Percentiles rank a stretch among this genome's conserved stretches.
Conservation (phyloP, 2,329 filamentous ascomycete genomes). For the Cadophora malorum region DNA sequence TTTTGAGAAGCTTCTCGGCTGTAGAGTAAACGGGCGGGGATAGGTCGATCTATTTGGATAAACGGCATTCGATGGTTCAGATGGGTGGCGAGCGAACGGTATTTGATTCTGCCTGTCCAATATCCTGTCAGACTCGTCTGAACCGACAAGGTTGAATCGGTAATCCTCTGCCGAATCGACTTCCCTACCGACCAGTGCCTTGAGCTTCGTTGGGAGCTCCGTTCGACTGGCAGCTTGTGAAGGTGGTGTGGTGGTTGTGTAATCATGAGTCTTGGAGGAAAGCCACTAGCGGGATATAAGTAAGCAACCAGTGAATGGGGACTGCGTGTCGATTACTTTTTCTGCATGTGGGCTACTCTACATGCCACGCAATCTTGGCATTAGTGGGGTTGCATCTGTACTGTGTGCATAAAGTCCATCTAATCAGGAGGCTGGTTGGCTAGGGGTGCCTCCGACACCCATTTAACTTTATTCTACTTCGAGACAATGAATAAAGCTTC, state of each 20-base stretch:
- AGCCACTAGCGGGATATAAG: slow-evolving; percentile 10
- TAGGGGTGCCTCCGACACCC: background rate
- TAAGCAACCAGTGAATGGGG: slow-evolving; percentile 11
- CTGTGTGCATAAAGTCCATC: slow-evolving; percentile 15
- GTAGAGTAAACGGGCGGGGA: background rate
- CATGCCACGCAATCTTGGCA: slow-evolving; percentile 1
- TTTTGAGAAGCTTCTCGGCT: slow-evolving; percentile 1
- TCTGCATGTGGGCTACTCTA: background rate
- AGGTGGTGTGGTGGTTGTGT: slow-evolving; percentile 2
- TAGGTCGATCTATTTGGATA: background rate
- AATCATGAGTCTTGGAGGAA: slow-evolving; percentile 3
- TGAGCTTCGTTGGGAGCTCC: background rate
- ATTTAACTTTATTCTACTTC: slow-evolving; percentile 12
- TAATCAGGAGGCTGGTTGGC: slow-evolving; percentile 13
- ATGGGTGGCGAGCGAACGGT: background rate
- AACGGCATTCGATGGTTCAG: slow-evolving; percentile 11
- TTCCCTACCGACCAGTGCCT: background rate
- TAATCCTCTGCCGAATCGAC: slow-evolving; percentile 9
- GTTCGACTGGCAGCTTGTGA: background rate
- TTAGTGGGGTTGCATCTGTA: slow-evolving; percentile 16
- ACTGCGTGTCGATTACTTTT: slow-evolving; percentile 19
- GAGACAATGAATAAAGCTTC: slow-evolving; percentile 12
- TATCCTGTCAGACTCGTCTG: slow-evolving; percentile 5
- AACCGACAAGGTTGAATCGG: slow-evolving; percentile 7
- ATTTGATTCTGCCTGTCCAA: slow-evolving; percentile 1